phyloP scores from a whole-genome alignment of 176 grass and related monocot species.

The Rhynchospora tenuis region DNA sequence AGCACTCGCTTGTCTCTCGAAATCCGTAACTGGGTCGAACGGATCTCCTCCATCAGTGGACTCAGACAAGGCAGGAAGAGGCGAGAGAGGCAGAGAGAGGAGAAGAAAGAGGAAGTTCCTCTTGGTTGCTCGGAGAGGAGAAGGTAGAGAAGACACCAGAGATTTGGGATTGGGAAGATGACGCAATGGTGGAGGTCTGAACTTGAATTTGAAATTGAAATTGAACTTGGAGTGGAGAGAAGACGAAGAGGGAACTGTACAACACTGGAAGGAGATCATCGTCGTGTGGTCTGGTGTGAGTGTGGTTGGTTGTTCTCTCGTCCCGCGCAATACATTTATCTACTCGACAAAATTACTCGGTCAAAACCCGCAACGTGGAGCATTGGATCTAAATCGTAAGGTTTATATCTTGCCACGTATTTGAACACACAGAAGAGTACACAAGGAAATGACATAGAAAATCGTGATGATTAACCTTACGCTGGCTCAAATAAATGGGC shows the following conservation, averaged over 20 bases:
- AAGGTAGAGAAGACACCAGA: background rate
- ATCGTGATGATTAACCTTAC: too few species aligned
- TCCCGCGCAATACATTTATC: background rate
- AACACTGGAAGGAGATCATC: constrained; percentile 26
- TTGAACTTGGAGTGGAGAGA: background rate
- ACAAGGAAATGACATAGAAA: too few species aligned
- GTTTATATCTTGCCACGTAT: background rate
- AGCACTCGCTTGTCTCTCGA: constrained; percentile 45
- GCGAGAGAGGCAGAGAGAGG: constrained; percentile 26
- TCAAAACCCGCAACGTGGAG: background rate
- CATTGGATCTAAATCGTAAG: background rate
- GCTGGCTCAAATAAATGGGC: constrained; percentile 3
- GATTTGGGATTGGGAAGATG: constrained; percentile 4
- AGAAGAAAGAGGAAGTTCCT: constrained; percentile 28
- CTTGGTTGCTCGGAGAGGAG: constrained; percentile 13
- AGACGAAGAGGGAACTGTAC: background rate
- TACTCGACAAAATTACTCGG: background rate
- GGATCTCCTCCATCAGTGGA: background rate
- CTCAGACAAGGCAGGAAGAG: constrained; percentile 19
- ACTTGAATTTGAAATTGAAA: background rate
- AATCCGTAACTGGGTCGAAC: constrained; percentile 51
- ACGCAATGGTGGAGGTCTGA: background rate
- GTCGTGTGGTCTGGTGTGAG: constrained; percentile 20
- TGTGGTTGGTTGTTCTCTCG: background rate
- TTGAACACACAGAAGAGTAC: too few species aligned